Percentiles rank a stretch among this genome's conserved stretches.
Conservation (phyloP, 169 alveolate species). For the Eimeria praecox region DNA sequence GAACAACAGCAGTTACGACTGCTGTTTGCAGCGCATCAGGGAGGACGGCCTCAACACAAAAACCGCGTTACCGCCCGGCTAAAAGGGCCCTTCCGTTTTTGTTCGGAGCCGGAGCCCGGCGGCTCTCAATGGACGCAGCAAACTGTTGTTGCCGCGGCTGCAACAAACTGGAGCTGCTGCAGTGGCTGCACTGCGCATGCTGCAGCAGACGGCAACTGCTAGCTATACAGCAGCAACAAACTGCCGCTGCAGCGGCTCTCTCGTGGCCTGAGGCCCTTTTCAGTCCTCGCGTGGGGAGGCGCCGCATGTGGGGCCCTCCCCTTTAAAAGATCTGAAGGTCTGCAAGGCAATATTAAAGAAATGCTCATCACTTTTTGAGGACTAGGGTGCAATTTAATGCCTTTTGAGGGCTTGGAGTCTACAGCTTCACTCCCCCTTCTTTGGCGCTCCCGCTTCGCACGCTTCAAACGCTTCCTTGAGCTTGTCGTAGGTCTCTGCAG, state of each 20-base stretch:
- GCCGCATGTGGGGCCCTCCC: not conserved
- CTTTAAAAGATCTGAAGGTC: not conserved
- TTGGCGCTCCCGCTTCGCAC: constrained; percentile 31
- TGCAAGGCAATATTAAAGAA: not conserved
- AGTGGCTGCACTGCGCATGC: not conserved
- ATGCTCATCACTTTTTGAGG: not conserved
- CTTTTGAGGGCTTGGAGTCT: not conserved
- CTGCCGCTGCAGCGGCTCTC: constrained; percentile 24
- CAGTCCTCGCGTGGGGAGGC: not conserved
- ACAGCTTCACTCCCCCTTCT: constrained; percentile 9
- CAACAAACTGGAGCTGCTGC: not conserved
- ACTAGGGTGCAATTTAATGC: not conserved
- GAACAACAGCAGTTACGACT: not conserved
- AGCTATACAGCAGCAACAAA: not conserved
- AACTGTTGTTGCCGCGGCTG: not conserved
- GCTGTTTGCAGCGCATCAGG: not conserved
- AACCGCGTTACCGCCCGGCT: not conserved
- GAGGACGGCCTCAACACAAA: not conserved
- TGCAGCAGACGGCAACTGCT: not conserved
- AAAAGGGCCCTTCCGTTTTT: not conserved
- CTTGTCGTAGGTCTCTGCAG: constrained; percentile 80
- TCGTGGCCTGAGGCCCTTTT: not conserved
- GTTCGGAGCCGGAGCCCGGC: not conserved
- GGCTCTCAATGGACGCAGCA: not conserved
- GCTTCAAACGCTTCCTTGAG: constrained; percentile 80